Conservation (phyloP, 2,329 filamentous ascomycete species). For the Aureobasidium sp. region DNA sequence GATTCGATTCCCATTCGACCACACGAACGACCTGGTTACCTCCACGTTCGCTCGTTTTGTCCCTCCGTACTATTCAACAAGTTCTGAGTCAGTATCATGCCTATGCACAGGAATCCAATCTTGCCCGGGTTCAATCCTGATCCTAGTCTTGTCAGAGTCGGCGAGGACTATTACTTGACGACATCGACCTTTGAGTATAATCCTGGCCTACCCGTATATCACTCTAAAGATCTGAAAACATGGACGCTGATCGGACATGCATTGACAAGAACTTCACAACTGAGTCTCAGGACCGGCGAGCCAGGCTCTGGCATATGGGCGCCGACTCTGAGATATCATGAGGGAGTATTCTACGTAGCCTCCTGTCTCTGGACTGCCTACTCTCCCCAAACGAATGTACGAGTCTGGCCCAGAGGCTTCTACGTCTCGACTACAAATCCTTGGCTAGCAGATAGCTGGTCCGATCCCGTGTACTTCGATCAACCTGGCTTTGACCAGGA, state of each 20-base stretch:
- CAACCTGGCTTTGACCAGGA: slow-evolving; percentile 47
- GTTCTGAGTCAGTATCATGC: background rate
- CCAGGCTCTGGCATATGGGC: slow-evolving; percentile 44
- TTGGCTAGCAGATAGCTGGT: slow-evolving; percentile 43
- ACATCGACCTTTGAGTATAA: slow-evolving; percentile 57
- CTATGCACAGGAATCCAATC: slow-evolving; percentile 39
- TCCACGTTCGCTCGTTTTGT: too few species aligned
- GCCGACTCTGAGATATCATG: slow-evolving; percentile 38
- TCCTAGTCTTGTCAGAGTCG: slow-evolving; percentile 45
- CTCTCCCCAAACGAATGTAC: slow-evolving; percentile 30
- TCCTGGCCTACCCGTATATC: slow-evolving; percentile 51
- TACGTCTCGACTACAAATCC: slow-evolving; percentile 46
- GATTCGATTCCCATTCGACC: background rate
- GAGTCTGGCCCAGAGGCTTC: slow-evolving; percentile 45
- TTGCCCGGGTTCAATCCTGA: slow-evolving; percentile 55
- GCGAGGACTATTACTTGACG: slow-evolving; percentile 46
- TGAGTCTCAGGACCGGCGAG: slow-evolving; percentile 45
- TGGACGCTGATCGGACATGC: slow-evolving; percentile 47
- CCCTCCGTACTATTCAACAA: too few species aligned
- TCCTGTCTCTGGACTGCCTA: slow-evolving; percentile 34
- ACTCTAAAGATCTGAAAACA: slow-evolving; percentile 44
- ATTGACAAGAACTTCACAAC: slow-evolving; percentile 41
- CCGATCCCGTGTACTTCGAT: slow-evolving; percentile 41
- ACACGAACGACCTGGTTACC: too few species aligned
- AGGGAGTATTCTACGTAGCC: slow-evolving; percentile 38